Evolutionary conservation across 2,329 filamentous ascomycete genomes (phyloP), one percentile per base, ranked within the genome.

Genomic region (Curvularia sp.): DNA sequence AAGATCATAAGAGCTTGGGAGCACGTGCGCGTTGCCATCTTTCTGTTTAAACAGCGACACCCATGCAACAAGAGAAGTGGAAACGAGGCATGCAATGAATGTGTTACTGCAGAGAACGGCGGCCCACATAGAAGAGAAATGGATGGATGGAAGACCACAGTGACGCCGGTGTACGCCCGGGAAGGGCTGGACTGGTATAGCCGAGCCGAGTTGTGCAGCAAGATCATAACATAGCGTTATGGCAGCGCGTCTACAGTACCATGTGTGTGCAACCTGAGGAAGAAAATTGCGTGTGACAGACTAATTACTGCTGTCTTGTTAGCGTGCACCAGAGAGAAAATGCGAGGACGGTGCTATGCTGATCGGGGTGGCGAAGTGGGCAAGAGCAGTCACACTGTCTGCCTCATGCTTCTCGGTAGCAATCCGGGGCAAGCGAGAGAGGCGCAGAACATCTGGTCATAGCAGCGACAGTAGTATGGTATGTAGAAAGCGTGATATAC

Each of bases 371-470:
- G 35, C 49, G 26, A 43, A 12, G 20, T 35, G 35, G 42, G 35
- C 42, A 49, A 22, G 30, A 38, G 18, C 44, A 58, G 51, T 58
- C 55, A 58, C 38, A 43, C 31, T 46, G 22, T 30, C 31, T 53
- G 49, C 44, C 44, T 46, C 44, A 33, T 49, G 55, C 38, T 49
- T 49, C 31, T 49, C 50, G 51, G 55, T 35, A 58, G 39, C 51
- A 58, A 54, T 54, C 50, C 55, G 55, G 55, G 55, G 55, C 55
- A 55, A 48, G 55, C 51, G 55, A 58, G 50, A 43, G 50, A 35
- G 38, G 54, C 28, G 54, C 50, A 44, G 50, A 58, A 58, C 55
- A 55, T 58, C 55, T 58, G 55, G 55, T 58, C 55, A 58, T 58
- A 49, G 55, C 55, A 58, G 55, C 6, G 28, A 30, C 20, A 41